Evolutionary conservation across 495 filamentous ascomycete genomes (phyloP).

Genomic region (Astrothelium macrocarpum): DNA sequence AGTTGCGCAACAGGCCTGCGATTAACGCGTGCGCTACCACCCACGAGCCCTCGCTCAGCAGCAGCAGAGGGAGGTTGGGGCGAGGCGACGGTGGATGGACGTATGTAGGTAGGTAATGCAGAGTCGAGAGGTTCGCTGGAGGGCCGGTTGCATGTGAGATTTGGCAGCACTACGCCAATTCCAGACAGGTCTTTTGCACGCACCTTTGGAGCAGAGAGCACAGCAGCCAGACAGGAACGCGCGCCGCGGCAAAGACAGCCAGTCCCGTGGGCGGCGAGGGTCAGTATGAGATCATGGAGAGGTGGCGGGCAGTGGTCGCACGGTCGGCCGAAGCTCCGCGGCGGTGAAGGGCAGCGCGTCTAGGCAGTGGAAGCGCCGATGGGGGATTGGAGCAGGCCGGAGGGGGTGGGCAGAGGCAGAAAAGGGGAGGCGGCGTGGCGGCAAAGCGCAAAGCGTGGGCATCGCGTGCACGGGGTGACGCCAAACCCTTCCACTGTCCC

Average conservation of each 20-base stretch:
- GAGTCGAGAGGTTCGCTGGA: neutral
- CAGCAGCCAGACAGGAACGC: neutral
- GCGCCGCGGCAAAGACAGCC: conserved; percentile 2
- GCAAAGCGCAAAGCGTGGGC: conserved; percentile 1
- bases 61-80: neutral
- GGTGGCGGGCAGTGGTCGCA: neutral
- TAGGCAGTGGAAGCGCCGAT: neutral
- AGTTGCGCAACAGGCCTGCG: neutral
- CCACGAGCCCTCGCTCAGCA: too few species aligned
- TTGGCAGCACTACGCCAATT: neutral
- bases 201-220: neutral
- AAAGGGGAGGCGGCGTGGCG: conserved; percentile 2
- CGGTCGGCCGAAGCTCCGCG: conserved; percentile 3
- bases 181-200: neutral
- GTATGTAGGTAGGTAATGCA: too few species aligned
- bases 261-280: neutral
- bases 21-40: too few species aligned
- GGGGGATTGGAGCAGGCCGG: neutral
- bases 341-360: neutral
- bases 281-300: neutral
- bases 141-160: conserved; percentile 2
- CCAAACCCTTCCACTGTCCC: neutral
- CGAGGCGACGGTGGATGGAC: neutral
- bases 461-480: conserved; percentile 4
- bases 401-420: neutral